Evolutionary conservation across 1,284 basidiomycete genomes (phyloP).

Genomic region (Abortiporus biennis): DNA sequence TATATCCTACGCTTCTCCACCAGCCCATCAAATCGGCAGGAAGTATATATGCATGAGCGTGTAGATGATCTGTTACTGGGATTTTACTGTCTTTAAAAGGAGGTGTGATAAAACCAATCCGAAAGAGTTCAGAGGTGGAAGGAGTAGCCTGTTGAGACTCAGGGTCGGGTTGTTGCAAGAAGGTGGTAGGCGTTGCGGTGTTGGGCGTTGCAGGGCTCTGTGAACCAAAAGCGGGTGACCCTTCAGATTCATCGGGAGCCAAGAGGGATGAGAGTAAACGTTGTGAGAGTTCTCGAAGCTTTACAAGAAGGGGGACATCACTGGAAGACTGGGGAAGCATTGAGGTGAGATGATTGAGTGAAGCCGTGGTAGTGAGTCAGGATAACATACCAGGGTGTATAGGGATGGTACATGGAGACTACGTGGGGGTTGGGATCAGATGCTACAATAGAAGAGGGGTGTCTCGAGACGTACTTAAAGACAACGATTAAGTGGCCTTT

Average conservation of each 20-base stretch:
- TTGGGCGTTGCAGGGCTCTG: slow-evolving; percentile 20
- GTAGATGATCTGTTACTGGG: slow-evolving; percentile 70
- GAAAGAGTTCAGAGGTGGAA: slow-evolving; percentile 28
- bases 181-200: slow-evolving; percentile 18
- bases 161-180: slow-evolving; percentile 6
- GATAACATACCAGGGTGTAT: slow-evolving; percentile 54
- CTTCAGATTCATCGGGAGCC: slow-evolving; percentile 29
- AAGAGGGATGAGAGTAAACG: slow-evolving; percentile 47
- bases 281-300: slow-evolving; percentile 51
- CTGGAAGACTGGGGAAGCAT: slow-evolving; percentile 51
- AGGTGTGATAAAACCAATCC: slow-evolving; percentile 69
- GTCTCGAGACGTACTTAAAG: slow-evolving; percentile 53
- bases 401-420: slow-evolving; percentile 74
- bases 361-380: neutral
- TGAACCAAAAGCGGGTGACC: slow-evolving; percentile 9
- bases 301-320: slow-evolving; percentile 65
- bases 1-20: slow-evolving; percentile 64
- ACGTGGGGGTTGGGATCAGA: slow-evolving; percentile 4
- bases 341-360: slow-evolving; percentile 1
- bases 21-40: slow-evolving; percentile 62
- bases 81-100: slow-evolving; percentile 71
- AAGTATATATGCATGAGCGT: slow-evolving; percentile 64
- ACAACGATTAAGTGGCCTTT: slow-evolving; percentile 65
- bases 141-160: slow-evolving; percentile 20
- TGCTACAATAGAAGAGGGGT: too few species aligned